Percentiles rank a stretch among this genome's conserved stretches.
phyloP scores from a whole-genome alignment of 192 early-diverging fungal species.

The Obelidium mucronatum region DNA sequence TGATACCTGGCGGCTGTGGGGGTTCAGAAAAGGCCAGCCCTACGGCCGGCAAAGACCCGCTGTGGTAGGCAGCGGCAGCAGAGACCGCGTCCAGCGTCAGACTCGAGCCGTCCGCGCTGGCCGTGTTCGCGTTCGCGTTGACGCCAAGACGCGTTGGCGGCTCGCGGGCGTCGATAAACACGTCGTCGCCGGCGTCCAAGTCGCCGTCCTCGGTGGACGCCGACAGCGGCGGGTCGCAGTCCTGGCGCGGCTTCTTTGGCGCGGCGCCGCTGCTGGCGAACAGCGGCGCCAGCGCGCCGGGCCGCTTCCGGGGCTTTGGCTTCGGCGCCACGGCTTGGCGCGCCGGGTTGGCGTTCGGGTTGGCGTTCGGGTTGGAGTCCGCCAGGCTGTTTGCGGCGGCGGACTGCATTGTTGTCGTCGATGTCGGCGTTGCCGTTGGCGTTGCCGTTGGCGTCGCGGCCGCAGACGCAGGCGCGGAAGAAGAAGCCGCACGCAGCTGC shows the following conservation, averaged over 20 bases:
- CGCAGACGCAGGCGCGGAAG: too few species aligned
- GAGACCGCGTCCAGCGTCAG: not conserved
- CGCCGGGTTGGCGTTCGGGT: not conserved
- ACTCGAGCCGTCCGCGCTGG: not conserved
- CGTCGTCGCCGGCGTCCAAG: constrained; percentile 13
- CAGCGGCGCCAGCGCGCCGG: not conserved
- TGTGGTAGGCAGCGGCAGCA: not conserved
- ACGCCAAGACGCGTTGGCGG: not conserved
- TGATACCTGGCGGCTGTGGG: too few species aligned
- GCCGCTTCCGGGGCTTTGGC: not conserved
- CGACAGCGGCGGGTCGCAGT: not conserved
- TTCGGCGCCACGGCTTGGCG: not conserved
- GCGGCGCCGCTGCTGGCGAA: not conserved
- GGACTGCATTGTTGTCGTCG: too few species aligned
- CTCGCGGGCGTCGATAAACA: constrained; percentile 8
- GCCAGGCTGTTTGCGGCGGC: not conserved
- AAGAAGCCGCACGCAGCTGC: too few species aligned
- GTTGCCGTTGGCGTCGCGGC: too few species aligned
- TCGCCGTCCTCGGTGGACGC: not conserved
- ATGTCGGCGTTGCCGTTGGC: too few species aligned
- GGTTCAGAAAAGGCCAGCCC: too few species aligned
- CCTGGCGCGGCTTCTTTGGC: not conserved
- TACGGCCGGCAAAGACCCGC: too few species aligned
- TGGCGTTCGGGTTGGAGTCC: not conserved
- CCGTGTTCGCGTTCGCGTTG: too few species aligned